Evolutionary conservation across 1,284 basidiomycete species (phyloP).

Genomic region (Pascua sp.): DNA sequence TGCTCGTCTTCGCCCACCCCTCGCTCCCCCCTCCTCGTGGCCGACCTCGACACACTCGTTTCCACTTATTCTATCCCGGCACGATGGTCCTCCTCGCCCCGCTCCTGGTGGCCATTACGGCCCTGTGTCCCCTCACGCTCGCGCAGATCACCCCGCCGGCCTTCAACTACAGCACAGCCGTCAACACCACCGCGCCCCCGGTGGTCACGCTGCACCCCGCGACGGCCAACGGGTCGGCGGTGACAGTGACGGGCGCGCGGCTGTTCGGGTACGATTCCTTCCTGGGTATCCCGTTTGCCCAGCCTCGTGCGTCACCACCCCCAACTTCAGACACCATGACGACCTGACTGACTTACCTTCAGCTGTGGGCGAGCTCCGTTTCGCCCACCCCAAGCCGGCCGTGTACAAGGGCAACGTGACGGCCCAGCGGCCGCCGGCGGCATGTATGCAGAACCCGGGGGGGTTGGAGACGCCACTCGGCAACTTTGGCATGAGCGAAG

Average conservation of each 20-base stretch:
- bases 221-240: background rate
- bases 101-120: too few species aligned
- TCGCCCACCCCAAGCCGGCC: conserved; percentile 38
- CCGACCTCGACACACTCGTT: too few species aligned
- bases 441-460: conserved; percentile 31
- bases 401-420: conserved; percentile 28
- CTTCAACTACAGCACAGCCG: too few species aligned
- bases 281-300: conserved; percentile 11
- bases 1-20: too few species aligned
- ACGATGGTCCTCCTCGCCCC: too few species aligned
- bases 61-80: too few species aligned
- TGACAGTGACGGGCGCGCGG: conserved; percentile 2
- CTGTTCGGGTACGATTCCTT: conserved; percentile 4
- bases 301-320: conserved; percentile 7
- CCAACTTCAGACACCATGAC: background rate
- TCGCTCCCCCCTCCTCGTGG: too few species aligned
- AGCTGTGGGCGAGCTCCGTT: conserved; percentile 34
- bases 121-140: too few species aligned
- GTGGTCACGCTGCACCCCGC: background rate
- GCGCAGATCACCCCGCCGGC: too few species aligned
- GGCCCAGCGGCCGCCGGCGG: conserved; percentile 26
- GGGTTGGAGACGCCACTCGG: conserved; percentile 15
- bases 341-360: background rate
- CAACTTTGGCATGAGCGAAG: conserved; percentile 32
- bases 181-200: too few species aligned